A percentile compares a stretch with the other conserved stretches of the same genome.
Evolutionary conservation across 2,329 filamentous ascomycete species (phyloP).

Genomic region (Metarhizium rileyi): DNA sequence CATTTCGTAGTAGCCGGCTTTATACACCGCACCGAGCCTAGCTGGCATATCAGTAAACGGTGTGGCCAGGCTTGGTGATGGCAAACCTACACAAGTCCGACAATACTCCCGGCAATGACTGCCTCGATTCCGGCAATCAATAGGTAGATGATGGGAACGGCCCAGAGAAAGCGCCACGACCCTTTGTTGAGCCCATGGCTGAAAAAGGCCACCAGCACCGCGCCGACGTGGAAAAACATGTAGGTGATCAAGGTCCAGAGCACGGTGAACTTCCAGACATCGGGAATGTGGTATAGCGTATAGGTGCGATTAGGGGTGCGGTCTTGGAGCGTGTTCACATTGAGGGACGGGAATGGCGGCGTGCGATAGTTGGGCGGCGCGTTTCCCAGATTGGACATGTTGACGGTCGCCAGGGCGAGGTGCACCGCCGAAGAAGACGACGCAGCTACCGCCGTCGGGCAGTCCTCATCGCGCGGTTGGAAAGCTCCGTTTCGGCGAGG

Average conservation of each 20-base stretch:
- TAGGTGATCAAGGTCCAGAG: slow-evolving; percentile 80
- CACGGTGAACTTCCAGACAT: slow-evolving; percentile 82
- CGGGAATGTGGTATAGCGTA: slow-evolving; percentile 61
- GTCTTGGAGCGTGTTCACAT: slow-evolving; percentile 53
- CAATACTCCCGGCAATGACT: slow-evolving; percentile 68
- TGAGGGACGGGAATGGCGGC: slow-evolving; percentile 72
- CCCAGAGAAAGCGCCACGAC: slow-evolving; percentile 56
- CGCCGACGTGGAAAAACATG: slow-evolving; percentile 62
- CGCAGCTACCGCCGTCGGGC: not conserved
- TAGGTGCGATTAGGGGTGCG: slow-evolving; percentile 31
- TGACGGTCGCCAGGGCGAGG: not conserved
- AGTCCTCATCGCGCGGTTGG: not conserved
- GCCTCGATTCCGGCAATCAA: slow-evolving; percentile 67
- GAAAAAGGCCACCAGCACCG: slow-evolving; percentile 59
- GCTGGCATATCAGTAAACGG: slow-evolving; percentile 19
- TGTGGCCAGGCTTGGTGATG: not conserved
- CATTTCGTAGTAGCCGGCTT: slow-evolving; percentile 77
- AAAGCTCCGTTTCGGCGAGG: not conserved
- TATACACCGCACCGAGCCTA: slow-evolving; percentile 71
- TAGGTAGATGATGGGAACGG: slow-evolving; percentile 60
- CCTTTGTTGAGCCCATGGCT: slow-evolving; percentile 55
- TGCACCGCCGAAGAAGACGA: not conserved
- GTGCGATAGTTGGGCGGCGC: slow-evolving; percentile 47
- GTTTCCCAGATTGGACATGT: slow-evolving; percentile 7
- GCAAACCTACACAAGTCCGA: slow-evolving; percentile 65